Percentiles rank a stretch among this genome's conserved stretches.
Conservation (phyloP, 495 filamentous ascomycete species). For the Baudoinia panamericana region DNA sequence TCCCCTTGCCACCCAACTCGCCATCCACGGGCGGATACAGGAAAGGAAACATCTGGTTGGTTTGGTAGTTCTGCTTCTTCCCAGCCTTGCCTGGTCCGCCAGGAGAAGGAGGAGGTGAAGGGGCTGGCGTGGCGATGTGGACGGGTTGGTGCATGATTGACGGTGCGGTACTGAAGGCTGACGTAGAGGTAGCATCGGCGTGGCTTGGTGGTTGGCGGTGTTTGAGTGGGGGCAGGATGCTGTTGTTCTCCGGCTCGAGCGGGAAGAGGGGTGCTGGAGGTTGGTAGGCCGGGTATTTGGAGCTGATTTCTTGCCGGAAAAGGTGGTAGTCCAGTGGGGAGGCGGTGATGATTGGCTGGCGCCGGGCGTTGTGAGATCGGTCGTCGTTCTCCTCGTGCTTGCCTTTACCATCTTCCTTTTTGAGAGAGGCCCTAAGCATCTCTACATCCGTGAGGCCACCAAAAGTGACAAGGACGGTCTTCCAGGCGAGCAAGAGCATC, state of each 20-base stretch:
- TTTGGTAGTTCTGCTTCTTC: slow-evolving; percentile 99
- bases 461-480: slow-evolving; percentile 71
- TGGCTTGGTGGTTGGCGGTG: slow-evolving; percentile 45
- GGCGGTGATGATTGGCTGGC: slow-evolving; percentile 60
- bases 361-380: slow-evolving; percentile 31
- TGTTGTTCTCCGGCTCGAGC: slow-evolving; percentile 77
- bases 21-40: slow-evolving; percentile 90
- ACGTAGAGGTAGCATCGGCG: slow-evolving; percentile 34
- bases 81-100: slow-evolving; percentile 76
- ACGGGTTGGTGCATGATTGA: slow-evolving; percentile 93
- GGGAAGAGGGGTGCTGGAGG: slow-evolving; percentile 74
- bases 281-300: slow-evolving; percentile 93
- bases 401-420: slow-evolving; percentile 14
- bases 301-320: slow-evolving; percentile 95
- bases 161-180: slow-evolving; percentile 36
- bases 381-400: slow-evolving; percentile 18
- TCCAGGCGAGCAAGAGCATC: slow-evolving; percentile 78
- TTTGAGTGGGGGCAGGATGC: slow-evolving; percentile 72
- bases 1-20: slow-evolving; percentile 74
- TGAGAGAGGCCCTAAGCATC: slow-evolving; percentile 52
- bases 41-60: slow-evolving; percentile 96
- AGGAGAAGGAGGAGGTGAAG: slow-evolving; percentile 91
- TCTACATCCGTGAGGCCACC: slow-evolving; percentile 62
- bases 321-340: slow-evolving; percentile 92
- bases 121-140: slow-evolving; percentile 92